A percentile compares a stretch with the other conserved stretches of the same genome.
phyloP scores from a whole-genome alignment of 352 stramenopile genomes.

The Phytophthora idaei region DNA sequence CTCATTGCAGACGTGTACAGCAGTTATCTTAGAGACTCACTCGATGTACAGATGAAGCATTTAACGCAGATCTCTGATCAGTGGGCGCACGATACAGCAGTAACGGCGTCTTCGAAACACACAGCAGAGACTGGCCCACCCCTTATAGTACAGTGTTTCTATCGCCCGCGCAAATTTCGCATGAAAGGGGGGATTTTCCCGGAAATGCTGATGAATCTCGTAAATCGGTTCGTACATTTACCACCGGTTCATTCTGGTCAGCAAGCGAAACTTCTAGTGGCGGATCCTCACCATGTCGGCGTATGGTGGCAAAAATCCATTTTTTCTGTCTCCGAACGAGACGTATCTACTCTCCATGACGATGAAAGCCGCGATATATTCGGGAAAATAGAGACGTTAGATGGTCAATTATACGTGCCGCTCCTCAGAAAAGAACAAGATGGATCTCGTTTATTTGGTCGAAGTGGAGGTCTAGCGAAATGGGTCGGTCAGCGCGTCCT shows the following conservation, averaged over 20 bases:
- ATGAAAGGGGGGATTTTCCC: conserved; percentile 71
- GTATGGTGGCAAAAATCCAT: conserved; percentile 77
- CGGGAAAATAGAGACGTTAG: conserved; percentile 56
- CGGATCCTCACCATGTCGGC: conserved; percentile 52
- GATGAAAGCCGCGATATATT: conserved; percentile 56
- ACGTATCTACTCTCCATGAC: conserved; percentile 63
- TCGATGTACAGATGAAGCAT: conserved; percentile 65
- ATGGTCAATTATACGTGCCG: conserved; percentile 67
- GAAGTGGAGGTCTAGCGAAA: conserved; percentile 46
- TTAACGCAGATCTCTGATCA: conserved; percentile 60
- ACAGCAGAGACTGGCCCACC: conserved; percentile 7
- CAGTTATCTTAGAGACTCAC: conserved; percentile 49
- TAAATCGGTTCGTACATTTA: conserved; percentile 49
- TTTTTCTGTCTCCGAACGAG: conserved; percentile 52
- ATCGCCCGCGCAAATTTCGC: conserved; percentile 61
- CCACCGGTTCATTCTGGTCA: conserved; percentile 44
- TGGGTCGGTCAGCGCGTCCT: conserved; percentile 63
- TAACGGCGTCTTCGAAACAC: conserved; percentile 21
- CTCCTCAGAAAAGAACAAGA: conserved; percentile 46
- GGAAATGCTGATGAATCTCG: conserved; percentile 50
- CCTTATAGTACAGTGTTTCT: conserved; percentile 41
- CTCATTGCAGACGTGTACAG: conserved; percentile 70
- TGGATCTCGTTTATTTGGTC: conserved; percentile 47
- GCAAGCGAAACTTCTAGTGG: conserved; percentile 55
- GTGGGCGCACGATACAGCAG: conserved; percentile 60